These are phyloP conservation scores for Umbelopsis sp. DNA, from an alignment of 192 early-diverging fungal species.

Conservation along the genomic window DNA sequence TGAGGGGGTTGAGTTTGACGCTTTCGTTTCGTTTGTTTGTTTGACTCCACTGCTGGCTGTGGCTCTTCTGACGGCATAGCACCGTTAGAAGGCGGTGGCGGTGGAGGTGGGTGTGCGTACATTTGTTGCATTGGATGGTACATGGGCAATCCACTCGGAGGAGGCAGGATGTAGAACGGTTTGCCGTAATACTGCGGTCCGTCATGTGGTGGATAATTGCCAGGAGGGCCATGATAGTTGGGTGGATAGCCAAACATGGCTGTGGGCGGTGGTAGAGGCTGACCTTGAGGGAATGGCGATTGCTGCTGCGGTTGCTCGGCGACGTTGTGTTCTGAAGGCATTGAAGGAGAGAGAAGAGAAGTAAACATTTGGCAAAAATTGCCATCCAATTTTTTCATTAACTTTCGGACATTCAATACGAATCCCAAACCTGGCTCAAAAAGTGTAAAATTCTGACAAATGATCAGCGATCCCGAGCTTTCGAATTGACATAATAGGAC, in stretches of 20 bases:
- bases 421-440: too few relatives aligned
- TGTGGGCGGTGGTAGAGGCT: slow-evolving; percentile 11
- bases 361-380: too few relatives aligned
- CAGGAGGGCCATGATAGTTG: slow-evolving; percentile 1
- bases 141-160: slow-evolving; percentile 6
- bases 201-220: slow-evolving; percentile 1
- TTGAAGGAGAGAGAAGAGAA: neutral
- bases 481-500: too few relatives aligned
- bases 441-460: too few relatives aligned
- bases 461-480: too few relatives aligned
- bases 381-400: too few relatives aligned
- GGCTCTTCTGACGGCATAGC: neutral
- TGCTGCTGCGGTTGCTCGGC: neutral
- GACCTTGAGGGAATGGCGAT: slow-evolving; percentile 5
- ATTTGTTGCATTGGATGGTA: slow-evolving; percentile 20
- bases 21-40: slow-evolving; percentile 2
- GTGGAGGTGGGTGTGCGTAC: slow-evolving; percentile 5
- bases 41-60: neutral
- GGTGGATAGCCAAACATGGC: slow-evolving; percentile 10
- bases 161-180: slow-evolving; percentile 13
- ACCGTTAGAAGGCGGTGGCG: too few relatives aligned
- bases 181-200: slow-evolving; percentile 20
- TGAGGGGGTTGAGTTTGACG: slow-evolving; percentile 12
- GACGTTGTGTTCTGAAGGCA: slow-evolving; percentile 12
- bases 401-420: too few relatives aligned